A percentile compares a stretch with the other conserved stretches of the same genome.
Evolutionary conservation across 169 alveolate species (phyloP).

Genomic region (Eimeria tenella): DNA sequence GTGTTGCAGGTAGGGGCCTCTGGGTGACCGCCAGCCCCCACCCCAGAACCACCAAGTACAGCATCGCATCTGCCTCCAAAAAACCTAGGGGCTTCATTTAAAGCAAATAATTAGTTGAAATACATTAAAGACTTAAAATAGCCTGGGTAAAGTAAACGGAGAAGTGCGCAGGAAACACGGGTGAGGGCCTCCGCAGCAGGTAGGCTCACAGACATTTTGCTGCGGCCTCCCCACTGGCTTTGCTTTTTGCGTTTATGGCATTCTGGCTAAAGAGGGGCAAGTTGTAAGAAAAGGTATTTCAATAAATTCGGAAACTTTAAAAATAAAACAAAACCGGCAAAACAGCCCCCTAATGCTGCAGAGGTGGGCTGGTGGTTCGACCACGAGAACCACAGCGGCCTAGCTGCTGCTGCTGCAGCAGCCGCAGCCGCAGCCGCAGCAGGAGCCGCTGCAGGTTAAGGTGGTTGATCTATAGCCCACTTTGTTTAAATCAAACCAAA

Average conservation of each 20-base stretch:
- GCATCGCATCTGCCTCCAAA: background rate
- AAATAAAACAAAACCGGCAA: background rate
- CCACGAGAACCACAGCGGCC: background rate
- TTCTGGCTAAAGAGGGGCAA: background rate
- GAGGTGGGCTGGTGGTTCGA: background rate
- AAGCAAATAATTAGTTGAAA: background rate
- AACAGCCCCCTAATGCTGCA: background rate
- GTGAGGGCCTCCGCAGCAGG: background rate
- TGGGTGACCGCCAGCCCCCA: slow-evolving; percentile 6
- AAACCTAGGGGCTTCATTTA: background rate
- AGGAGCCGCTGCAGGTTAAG: background rate
- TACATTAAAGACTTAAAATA: no score
- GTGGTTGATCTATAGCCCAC: background rate
- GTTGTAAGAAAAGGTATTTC: background rate
- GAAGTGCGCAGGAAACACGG: background rate
- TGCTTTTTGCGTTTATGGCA: background rate
- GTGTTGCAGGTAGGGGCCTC: background rate
- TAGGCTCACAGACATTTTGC: background rate
- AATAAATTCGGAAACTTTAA: background rate
- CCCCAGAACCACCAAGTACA: background rate
- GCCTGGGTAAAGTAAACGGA: background rate
- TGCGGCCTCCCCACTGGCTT: background rate
- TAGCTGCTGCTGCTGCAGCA: slow-evolving; percentile 20
- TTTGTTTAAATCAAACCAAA: background rate
- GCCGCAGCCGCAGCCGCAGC: slow-evolving; percentile 8